Conservation (phyloP, 2,329 filamentous ascomycete genomes). For the Ophiostoma australiae region DNA sequence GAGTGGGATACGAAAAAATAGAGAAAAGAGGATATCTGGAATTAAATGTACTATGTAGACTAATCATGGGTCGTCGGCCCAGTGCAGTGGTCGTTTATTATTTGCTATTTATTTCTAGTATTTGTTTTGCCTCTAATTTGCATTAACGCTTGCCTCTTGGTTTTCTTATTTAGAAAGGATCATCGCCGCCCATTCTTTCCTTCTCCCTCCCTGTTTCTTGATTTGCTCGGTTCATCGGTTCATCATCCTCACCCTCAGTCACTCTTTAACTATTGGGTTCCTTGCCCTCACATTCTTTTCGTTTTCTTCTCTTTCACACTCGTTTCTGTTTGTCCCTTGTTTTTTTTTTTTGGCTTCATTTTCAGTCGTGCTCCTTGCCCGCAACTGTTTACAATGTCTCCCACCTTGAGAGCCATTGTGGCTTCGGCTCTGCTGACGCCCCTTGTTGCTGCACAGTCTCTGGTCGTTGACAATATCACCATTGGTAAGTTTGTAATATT, state of each 20-base stretch:
- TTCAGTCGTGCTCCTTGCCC: neutral
- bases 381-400: slow-evolving; percentile 2
- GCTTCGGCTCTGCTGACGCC: slow-evolving; percentile 23
- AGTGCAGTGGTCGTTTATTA: neutral
- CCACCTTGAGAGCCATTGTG: slow-evolving; percentile 15
- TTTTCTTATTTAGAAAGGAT: slow-evolving; percentile 20
- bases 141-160: neutral
- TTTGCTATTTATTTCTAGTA: neutral
- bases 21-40: neutral
- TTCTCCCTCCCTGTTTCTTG: neutral
- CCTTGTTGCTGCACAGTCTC: slow-evolving; percentile 22
- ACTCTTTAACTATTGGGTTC: neutral
- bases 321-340: neutral
- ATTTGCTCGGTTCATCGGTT: neutral
- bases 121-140: neutral
- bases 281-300: neutral
- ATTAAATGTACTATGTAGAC: neutral
- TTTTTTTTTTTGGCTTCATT: neutral
- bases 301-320: neutral
- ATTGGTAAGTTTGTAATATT: slow-evolving; percentile 17
- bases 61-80: slow-evolving; percentile 3
- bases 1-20: neutral
- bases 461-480: slow-evolving; percentile 23
- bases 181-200: slow-evolving; percentile 19
- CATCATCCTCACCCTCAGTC: neutral